A percentile compares a stretch with the other conserved stretches of the same genome.
Evolutionary conservation across 2,329 filamentous ascomycete genomes (phyloP).

Genomic region (Pseudogymnoascus sp.): DNA sequence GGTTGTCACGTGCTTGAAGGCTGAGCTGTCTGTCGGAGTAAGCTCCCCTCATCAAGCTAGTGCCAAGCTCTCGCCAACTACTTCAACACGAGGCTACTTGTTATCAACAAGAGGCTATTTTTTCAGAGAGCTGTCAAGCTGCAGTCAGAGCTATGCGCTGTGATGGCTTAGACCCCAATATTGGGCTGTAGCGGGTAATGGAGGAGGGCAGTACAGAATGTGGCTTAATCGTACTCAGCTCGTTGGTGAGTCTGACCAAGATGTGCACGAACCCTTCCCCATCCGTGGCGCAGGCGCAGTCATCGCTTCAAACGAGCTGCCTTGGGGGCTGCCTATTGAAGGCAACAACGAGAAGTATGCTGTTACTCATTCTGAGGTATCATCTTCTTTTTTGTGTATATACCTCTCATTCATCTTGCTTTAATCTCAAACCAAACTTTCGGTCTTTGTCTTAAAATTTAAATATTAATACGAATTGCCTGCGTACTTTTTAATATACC

Average conservation of each 20-base stretch:
- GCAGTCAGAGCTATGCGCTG: background rate
- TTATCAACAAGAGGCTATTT: background rate
- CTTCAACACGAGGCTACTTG: background rate
- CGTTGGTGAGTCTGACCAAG: background rate
- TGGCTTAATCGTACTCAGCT: background rate
- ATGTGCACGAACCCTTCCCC: background rate
- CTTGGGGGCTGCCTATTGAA: background rate
- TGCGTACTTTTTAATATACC: background rate
- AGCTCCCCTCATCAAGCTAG: background rate
- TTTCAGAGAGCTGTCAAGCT: background rate
- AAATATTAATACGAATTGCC: background rate
- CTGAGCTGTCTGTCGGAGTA: background rate
- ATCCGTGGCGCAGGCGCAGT: background rate
- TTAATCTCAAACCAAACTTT: background rate
- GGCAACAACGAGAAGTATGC: background rate
- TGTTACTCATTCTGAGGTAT: background rate
- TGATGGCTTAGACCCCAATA: background rate
- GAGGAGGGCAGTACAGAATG: background rate
- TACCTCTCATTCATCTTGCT: background rate
- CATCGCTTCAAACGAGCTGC: background rate
- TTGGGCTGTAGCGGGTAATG: background rate
- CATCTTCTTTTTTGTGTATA: background rate
- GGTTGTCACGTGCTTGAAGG: background rate
- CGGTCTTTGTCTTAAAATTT: background rate
- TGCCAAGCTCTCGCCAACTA: background rate